A percentile compares a stretch with the other conserved stretches of the same genome.
Evolutionary conservation across 306 rosid genomes (phyloP).

Genomic region (Vigna radiata): DNA sequence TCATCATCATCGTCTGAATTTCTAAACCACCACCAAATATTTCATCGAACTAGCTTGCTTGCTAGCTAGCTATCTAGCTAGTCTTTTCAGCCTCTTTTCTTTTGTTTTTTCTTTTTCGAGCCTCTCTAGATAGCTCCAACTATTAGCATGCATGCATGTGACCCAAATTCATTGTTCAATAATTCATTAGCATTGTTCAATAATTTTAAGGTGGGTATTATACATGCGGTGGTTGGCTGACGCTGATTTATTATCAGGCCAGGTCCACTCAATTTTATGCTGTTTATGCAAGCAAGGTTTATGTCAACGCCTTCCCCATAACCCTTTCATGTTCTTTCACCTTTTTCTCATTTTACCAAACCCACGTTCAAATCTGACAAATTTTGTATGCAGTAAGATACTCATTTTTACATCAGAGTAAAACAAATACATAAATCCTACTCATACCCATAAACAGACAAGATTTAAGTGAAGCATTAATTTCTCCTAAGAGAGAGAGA

Average conservation of each 20-base stretch:
- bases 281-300: constrained; percentile 62
- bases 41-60: neutral
- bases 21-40: neutral
- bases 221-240: constrained; percentile 52
- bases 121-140: neutral
- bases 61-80: neutral
- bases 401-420: neutral
- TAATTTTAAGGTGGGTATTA: constrained; percentile 42
- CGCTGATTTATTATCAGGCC: constrained; percentile 46
- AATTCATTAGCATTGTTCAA: neutral
- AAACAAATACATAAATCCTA: neutral
- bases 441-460: neutral
- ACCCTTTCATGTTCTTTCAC: constrained; percentile 29
- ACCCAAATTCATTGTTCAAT: constrained; percentile 9
- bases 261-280: constrained; percentile 55
- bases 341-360: constrained; percentile 35
- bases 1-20: constrained; percentile 15
- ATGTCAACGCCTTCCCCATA: constrained; percentile 37
- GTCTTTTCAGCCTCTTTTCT: constrained; percentile 42
- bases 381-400: neutral
- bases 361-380: constrained; percentile 3
- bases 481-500: constrained; percentile 10
- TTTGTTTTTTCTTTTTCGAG: neutral
- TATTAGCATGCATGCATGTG: neutral
- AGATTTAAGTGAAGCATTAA: constrained; percentile 30